A percentile compares a stretch with the other conserved stretches of the same genome.
Evolutionary conservation across 805 yeast genomes (phyloP).

Genomic region (Candida xiaguanensis): DNA sequence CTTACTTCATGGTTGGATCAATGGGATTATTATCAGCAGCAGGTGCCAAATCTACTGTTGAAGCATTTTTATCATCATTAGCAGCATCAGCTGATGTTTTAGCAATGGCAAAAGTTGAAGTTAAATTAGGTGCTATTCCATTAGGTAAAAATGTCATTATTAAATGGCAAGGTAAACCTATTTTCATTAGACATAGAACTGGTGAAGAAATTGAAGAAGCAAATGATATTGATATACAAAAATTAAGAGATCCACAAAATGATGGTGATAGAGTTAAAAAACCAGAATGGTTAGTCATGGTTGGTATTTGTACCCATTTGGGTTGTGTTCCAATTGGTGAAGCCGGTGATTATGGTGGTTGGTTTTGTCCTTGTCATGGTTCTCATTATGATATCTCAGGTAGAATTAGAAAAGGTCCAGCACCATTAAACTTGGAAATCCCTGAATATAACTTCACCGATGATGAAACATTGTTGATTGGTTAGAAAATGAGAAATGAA

Average conservation of each 20-base stretch:
- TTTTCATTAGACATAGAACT: slow-evolving; percentile 98
- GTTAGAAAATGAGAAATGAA: slow-evolving; percentile 46
- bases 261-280: slow-evolving; percentile 92
- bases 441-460: slow-evolving; percentile 83
- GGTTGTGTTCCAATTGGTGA: slow-evolving; percentile 99
- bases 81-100: slow-evolving; percentile 98
- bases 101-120: slow-evolving; percentile 99
- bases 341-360: slow-evolving; percentile 99
- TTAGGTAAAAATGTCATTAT: slow-evolving; percentile 97
- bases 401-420: slow-evolving; percentile 99
- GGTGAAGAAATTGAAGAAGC: slow-evolving; percentile 92
- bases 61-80: slow-evolving; percentile 87
- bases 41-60: slow-evolving; percentile 94
- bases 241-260: slow-evolving; percentile 90
- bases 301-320: slow-evolving; percentile 99
- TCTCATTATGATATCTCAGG: slow-evolving; percentile 99
- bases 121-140: slow-evolving; percentile 88
- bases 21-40: slow-evolving; percentile 87
- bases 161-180: slow-evolving; percentile 99
- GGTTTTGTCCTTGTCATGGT: slow-evolving; percentile 99
- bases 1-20: slow-evolving; percentile 97
- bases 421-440: slow-evolving; percentile 96
- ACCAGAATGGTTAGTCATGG: slow-evolving; percentile 98
- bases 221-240: slow-evolving; percentile 67
- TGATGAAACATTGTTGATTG: slow-evolving; percentile 79